Conservation (phyloP, 768 basidiomycete genomes). For the Favolaschia claudopus region DNA sequence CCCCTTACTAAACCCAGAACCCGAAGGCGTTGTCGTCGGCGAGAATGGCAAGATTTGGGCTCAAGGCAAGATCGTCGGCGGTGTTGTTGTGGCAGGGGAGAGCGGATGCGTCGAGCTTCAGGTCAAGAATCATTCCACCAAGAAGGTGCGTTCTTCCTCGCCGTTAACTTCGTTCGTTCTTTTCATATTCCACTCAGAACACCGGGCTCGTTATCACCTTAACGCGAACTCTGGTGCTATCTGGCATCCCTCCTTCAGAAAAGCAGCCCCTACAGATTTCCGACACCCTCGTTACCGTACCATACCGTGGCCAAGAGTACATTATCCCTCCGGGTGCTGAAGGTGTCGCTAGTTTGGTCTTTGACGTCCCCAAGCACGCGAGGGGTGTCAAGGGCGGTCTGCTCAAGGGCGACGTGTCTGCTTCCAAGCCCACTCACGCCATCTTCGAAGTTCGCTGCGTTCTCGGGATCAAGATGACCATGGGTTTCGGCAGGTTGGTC, state of each 20-base stretch:
- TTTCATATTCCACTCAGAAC: conserved; percentile 54
- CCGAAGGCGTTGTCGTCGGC: conserved; percentile 70
- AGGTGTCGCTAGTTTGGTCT: conserved; percentile 80
- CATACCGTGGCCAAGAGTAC: conserved; percentile 80
- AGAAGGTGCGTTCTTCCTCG: conserved; percentile 61
- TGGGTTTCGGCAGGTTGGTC: conserved; percentile 74
- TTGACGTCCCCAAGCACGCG: conserved; percentile 76
- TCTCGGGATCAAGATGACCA: conserved; percentile 68
- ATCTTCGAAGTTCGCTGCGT: conserved; percentile 76
- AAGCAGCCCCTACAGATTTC: conserved; percentile 65
- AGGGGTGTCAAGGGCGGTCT: conserved; percentile 70
- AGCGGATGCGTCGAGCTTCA: conserved; percentile 77
- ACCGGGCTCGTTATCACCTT: conserved; percentile 69
- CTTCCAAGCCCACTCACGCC: conserved; percentile 49
- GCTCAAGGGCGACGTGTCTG: conserved; percentile 59
- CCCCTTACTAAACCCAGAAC: conserved; percentile 44
- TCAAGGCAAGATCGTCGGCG: conserved; percentile 71
- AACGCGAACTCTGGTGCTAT: conserved; percentile 65
- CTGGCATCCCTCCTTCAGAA: conserved; percentile 46
- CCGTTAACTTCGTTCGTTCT: conserved; percentile 6
- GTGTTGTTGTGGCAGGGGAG: conserved; percentile 70
- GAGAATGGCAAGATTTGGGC: conserved; percentile 85
- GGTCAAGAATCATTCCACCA: conserved; percentile 82
- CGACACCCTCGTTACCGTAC: conserved; percentile 72
- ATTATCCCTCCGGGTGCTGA: conserved; percentile 76